Evolutionary conservation across 176 grass and related monocot genomes (phyloP).

Genomic region (Carex kokanica): DNA sequence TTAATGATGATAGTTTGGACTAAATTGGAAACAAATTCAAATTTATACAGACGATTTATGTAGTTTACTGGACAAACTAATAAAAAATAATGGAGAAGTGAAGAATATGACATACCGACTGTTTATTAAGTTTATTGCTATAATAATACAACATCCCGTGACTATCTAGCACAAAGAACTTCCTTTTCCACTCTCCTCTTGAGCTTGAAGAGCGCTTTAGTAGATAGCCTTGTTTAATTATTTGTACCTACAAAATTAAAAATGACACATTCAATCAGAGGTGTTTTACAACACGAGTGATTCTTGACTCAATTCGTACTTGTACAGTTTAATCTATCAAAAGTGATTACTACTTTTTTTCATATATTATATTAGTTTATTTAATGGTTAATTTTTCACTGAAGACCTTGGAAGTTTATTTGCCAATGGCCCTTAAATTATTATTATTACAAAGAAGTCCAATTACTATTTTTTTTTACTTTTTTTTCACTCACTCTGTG

Average conservation of each 20-base stretch:
- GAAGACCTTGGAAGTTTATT: no score
- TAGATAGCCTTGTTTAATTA: conserved; percentile 97
- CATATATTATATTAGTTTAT: neutral
- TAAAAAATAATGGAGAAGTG: conserved; percentile 30
- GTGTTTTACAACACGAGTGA: neutral
- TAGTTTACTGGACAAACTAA: neutral
- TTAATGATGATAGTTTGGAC: neutral
- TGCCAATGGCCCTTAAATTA: no score
- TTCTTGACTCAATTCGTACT: neutral
- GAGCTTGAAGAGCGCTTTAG: conserved; percentile 75
- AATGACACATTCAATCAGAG: neutral
- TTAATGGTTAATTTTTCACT: no score
- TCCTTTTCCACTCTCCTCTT: conserved; percentile 90
- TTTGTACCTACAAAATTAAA: conserved; percentile 69
- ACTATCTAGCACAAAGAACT: conserved; percentile 93
- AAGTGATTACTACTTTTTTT: neutral
- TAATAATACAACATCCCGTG: conserved; percentile 90
- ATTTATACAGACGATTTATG: neutral
- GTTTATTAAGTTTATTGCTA: conserved; percentile 71
- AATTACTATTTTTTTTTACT: no score
- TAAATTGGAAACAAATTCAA: neutral
- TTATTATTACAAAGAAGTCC: no score
- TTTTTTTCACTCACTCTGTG: neutral
- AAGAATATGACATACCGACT: conserved; percentile 54
- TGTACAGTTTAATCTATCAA: neutral